Percentiles rank a stretch among this genome's conserved stretches.
Conservation (phyloP, 1,139 yeast genomes). For the Debaryomyces sp. region DNA sequence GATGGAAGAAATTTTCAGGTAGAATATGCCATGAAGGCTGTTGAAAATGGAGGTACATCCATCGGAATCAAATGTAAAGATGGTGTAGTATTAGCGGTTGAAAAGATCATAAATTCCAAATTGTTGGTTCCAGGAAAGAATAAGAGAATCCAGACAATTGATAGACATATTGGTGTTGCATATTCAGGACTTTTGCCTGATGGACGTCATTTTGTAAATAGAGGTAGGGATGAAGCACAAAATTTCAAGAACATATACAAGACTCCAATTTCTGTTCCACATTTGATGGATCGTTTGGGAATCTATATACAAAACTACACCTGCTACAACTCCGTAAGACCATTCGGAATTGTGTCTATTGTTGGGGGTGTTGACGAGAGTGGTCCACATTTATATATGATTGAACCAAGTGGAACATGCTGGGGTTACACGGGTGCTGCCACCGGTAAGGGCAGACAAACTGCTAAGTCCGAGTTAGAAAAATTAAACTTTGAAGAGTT, state of each 20-base stretch:
- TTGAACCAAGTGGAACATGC: conserved; percentile 94
- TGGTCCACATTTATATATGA: conserved; percentile 92
- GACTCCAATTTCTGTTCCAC: conserved; percentile 75
- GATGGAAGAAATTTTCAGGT: conserved; percentile 99
- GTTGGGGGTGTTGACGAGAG: conserved; percentile 90
- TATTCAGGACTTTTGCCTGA: conserved; percentile 96
- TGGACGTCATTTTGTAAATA: conserved; percentile 88
- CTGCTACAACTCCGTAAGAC: conserved; percentile 94
- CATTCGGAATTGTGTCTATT: conserved; percentile 91
- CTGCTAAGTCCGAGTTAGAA: conserved; percentile 94
- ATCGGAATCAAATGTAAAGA: conserved; percentile 90
- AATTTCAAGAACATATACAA: conserved; percentile 79
- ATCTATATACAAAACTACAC: conserved; percentile 95
- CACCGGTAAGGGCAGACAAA: conserved; percentile 96
- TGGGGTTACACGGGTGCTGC: conserved; percentile 99
- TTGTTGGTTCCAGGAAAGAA: conserved; percentile 87
- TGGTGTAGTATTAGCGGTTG: conserved; percentile 96
- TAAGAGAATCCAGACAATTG: conserved; percentile 88
- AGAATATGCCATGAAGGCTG: conserved; percentile 97
- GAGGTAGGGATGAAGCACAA: conserved; percentile 92
- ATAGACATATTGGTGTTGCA: conserved; percentile 90
- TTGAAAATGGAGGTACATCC: conserved; percentile 95
- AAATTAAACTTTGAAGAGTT: conserved; percentile 76
- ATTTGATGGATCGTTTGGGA: conserved; percentile 85
- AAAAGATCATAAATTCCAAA: conserved; percentile 85